These are phyloP conservation scores for Auxenochlorella pyrenoidosa DNA, from an alignment of 139 green algal species.

Conservation along the genomic window DNA sequence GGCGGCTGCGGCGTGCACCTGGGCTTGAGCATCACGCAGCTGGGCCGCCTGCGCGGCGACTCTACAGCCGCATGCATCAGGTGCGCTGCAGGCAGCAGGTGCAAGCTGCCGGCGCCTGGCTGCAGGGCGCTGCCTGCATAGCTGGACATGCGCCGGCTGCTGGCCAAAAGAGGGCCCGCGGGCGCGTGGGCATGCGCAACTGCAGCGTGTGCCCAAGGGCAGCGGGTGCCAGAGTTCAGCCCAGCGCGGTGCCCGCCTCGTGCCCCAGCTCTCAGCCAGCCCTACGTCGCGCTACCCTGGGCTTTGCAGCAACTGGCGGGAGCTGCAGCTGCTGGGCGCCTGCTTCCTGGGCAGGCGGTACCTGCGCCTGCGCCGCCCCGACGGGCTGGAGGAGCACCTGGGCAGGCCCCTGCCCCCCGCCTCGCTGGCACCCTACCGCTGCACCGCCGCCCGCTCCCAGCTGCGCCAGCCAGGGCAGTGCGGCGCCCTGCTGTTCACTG, in stretches of 20 bases:
- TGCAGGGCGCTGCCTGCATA: not conserved
- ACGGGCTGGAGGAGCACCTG: slow-evolving; percentile 1
- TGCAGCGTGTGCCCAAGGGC: not conserved
- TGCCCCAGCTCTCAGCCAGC: not conserved
- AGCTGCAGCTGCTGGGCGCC: slow-evolving; percentile 4
- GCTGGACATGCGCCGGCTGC: not conserved
- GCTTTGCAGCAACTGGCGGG: slow-evolving; percentile 4
- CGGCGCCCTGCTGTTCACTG: not conserved
- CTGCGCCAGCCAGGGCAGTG: not conserved
- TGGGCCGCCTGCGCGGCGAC: not conserved
- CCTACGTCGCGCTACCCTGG: not conserved
- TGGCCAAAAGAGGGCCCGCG: too few species aligned
- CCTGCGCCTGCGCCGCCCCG: not conserved
- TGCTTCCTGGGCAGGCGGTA: not conserved
- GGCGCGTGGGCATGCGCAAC: not conserved
- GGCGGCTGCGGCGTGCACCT: slow-evolving; percentile 34
- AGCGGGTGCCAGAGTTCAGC: too few species aligned
- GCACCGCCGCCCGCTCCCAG: not conserved
- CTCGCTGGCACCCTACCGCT: not conserved
- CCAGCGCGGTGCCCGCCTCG: not conserved
- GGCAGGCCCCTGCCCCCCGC: not conserved
- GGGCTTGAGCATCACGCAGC: slow-evolving; percentile 6
- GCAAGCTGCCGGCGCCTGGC: not conserved
- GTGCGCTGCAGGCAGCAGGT: too few species aligned
- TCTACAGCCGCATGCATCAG: not conserved